A percentile compares a stretch with the other conserved stretches of the same genome.
phyloP scores from a whole-genome alignment of 2,329 filamentous ascomycete genomes.

The Nigrospora oryzae region DNA sequence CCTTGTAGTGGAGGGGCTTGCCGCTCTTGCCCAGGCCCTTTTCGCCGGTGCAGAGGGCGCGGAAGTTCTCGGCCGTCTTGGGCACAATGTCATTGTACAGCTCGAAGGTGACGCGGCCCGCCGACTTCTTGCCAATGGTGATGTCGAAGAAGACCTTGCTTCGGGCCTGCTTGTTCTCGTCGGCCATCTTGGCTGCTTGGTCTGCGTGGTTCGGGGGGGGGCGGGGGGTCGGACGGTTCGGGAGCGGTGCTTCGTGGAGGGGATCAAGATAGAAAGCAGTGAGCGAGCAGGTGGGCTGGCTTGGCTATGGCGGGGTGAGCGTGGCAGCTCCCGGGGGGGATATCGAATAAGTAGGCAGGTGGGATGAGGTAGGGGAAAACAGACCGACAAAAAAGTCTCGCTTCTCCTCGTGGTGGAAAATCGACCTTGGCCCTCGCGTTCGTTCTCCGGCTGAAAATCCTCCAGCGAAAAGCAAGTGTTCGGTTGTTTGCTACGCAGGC shows the following conservation, averaged over 20 bases:
- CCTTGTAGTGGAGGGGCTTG: slow-evolving; percentile 88
- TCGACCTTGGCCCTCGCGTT: too few species aligned
- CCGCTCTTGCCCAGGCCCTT: slow-evolving; percentile 76
- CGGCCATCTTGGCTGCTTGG: slow-evolving; percentile 14
- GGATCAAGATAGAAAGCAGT: background rate
- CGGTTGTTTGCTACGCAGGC: too few species aligned
- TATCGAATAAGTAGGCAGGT: too few species aligned
- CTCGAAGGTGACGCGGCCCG: slow-evolving; percentile 80
- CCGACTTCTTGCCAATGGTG: slow-evolving; percentile 62
- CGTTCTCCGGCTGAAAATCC: too few species aligned
- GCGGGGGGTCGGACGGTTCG: background rate
- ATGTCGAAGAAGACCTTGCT: slow-evolving; percentile 92
- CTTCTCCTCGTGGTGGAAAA: too few species aligned
- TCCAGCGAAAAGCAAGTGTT: too few species aligned
- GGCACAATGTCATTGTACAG: slow-evolving; percentile 72
- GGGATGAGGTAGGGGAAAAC: too few species aligned
- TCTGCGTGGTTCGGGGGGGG: background rate
- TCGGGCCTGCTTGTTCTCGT: slow-evolving; percentile 45
- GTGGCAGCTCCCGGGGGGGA: too few species aligned
- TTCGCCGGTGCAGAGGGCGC: slow-evolving; percentile 87
- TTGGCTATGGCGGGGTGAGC: too few species aligned
- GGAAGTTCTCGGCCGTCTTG: slow-evolving; percentile 96
- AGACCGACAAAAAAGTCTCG: too few species aligned
- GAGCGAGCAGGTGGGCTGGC: background rate
- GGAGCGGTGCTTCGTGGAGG: background rate